These are phyloP conservation scores for Plasmodium inui DNA, from an alignment of 169 alveolate species.

Conservation along the genomic window DNA sequence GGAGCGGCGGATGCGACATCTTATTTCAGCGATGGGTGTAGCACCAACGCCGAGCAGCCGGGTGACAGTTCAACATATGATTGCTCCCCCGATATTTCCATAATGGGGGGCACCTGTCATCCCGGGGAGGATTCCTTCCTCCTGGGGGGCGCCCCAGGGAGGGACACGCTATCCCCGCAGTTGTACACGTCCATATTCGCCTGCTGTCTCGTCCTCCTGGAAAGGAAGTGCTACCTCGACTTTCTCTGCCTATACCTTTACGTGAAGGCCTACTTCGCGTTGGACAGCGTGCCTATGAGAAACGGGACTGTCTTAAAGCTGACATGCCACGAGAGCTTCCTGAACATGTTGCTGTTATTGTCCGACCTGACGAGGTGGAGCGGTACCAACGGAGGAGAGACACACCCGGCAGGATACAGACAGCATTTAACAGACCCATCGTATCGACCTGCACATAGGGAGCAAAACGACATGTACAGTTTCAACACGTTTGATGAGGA, in stretches of 20 bases:
- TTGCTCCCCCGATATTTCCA: background rate
- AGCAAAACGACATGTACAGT: background rate
- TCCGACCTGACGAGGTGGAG: background rate
- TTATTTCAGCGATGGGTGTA: too few species aligned
- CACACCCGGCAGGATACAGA: background rate
- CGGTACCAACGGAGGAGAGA: background rate
- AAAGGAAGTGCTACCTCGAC: slow-evolving; percentile 45
- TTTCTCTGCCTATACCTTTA: slow-evolving; percentile 48
- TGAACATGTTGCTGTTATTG: slow-evolving; percentile 16
- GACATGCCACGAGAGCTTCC: slow-evolving; percentile 27
- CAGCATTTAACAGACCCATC: background rate
- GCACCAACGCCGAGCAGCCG: background rate
- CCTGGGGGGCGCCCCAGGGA: background rate
- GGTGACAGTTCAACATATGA: background rate
- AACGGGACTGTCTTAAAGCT: slow-evolving; percentile 2
- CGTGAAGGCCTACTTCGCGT: slow-evolving; percentile 21
- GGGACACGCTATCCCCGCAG: background rate
- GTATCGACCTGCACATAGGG: background rate
- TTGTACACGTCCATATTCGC: slow-evolving; percentile 23
- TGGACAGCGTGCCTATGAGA: slow-evolving; percentile 8
- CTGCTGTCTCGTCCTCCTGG: slow-evolving; percentile 26
- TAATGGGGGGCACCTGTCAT: background rate
- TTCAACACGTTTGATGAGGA: slow-evolving; percentile 8
- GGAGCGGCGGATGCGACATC: background rate
- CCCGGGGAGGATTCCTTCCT: slow-evolving; percentile 22